phyloP scores from a whole-genome alignment of 2,329 filamentous ascomycete species.

The Xylaria arbuscula region DNA sequence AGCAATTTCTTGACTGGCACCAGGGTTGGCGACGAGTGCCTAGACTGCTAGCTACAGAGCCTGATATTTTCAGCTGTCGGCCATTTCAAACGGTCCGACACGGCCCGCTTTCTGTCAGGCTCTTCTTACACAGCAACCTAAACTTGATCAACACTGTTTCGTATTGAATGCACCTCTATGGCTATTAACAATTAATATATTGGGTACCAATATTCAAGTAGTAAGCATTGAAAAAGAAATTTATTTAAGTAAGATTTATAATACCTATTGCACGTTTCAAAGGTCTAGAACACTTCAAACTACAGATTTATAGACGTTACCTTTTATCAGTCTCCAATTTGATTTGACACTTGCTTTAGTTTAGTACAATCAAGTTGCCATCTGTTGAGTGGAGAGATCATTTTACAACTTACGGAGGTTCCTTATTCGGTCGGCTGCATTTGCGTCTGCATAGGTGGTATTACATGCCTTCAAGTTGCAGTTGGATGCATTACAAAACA shows the following conservation, averaged over 20 bases:
- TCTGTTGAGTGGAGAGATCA: no score
- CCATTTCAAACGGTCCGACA: not conserved
- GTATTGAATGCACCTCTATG: no score
- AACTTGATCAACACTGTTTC: no score
- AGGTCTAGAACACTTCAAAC: no score
- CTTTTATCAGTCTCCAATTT: no score
- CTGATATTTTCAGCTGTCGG: not conserved
- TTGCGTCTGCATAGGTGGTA: constrained; percentile 19
- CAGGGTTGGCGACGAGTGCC: constrained; percentile 49
- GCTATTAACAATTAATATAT: no score
- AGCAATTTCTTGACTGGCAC: constrained; percentile 43
- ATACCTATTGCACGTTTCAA: no score
- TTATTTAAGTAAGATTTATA: not conserved
- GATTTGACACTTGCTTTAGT: no score
- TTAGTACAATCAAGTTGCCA: no score
- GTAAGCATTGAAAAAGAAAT: not conserved
- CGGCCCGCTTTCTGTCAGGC: not conserved
- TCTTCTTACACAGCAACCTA: not conserved
- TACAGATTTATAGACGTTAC: no score
- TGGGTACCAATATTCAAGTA: no score
- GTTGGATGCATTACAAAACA: constrained; percentile 20
- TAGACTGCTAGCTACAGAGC: constrained; percentile 2
- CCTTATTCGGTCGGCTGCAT: constrained; percentile 22
- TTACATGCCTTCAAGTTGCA: constrained; percentile 29
- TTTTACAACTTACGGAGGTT: not conserved